These are phyloP conservation scores for Sesbania bispinosa DNA, from an alignment of 306 rosid species.

Conservation along the genomic window DNA sequence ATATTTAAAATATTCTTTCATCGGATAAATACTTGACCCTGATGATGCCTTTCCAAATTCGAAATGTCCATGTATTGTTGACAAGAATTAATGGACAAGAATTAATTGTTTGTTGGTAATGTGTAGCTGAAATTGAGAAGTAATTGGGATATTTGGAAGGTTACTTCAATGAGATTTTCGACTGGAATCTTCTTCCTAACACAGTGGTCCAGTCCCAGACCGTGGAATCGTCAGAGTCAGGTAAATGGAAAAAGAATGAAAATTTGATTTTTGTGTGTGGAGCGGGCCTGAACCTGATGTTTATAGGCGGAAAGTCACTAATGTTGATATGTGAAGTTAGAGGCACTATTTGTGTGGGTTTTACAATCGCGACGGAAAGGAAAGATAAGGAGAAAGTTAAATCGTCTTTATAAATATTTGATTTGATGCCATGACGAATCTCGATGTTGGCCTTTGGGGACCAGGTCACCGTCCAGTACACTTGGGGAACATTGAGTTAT, in stretches of 20 bases:
- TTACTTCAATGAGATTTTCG: not conserved
- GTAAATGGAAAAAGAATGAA: constrained; percentile 6
- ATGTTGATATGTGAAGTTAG: not conserved
- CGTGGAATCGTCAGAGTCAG: constrained; percentile 12
- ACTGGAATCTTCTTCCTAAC: not conserved
- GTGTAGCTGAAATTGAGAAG: not conserved
- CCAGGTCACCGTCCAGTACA: constrained; percentile 3
- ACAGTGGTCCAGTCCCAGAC: not conserved
- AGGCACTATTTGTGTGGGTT: not conserved
- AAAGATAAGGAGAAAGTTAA: constrained; percentile 1
- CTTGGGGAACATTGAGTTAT: not conserved
- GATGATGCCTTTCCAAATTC: not conserved
- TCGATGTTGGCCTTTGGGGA: constrained; percentile 9
- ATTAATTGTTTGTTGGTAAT: not conserved
- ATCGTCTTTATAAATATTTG: not conserved
- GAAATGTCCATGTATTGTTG: not conserved
- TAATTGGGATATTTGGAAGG: not conserved
- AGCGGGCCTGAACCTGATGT: not conserved
- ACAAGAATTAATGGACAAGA: too few relatives aligned
- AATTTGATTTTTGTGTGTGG: not conserved
- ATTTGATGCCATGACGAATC: constrained; percentile 6
- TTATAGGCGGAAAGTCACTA: not conserved
- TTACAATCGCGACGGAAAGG: not conserved
- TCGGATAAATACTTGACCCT: constrained; percentile 24
- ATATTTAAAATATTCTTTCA: constrained; percentile 56